Evolutionary conservation across 768 basidiomycete species (phyloP).

Genomic region (Thelephora ganbajun): DNA sequence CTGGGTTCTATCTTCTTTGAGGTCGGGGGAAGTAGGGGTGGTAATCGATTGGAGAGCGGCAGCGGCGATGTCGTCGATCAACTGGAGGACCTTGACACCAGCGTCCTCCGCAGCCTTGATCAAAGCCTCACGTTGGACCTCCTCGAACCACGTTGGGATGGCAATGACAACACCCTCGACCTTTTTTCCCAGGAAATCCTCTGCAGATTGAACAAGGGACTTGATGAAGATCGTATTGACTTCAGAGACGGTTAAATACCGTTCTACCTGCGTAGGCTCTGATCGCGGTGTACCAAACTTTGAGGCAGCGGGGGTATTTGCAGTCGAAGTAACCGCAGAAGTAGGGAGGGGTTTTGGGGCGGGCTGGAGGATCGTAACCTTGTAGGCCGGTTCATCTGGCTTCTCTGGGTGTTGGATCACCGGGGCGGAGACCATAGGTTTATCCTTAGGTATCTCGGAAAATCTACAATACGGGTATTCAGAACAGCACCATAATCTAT

Average conservation of each 20-base stretch:
- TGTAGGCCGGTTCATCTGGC: slow-evolving; percentile 69
- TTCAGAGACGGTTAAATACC: slow-evolving; percentile 72
- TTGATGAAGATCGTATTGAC: slow-evolving; percentile 75
- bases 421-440: slow-evolving; percentile 42
- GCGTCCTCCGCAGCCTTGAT: slow-evolving; percentile 64
- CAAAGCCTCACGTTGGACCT: slow-evolving; percentile 55
- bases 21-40: slow-evolving; percentile 31
- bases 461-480: slow-evolving; percentile 31
- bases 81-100: slow-evolving; percentile 72
- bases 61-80: slow-evolving; percentile 80
- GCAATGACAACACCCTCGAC: slow-evolving; percentile 75
- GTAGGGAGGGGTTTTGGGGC: slow-evolving; percentile 55
- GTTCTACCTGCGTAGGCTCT: slow-evolving; percentile 50
- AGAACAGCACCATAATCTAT: background rate
- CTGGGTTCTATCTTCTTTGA: slow-evolving; percentile 54
- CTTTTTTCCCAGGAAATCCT: slow-evolving; percentile 78
- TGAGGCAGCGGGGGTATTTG: slow-evolving; percentile 52
- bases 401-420: slow-evolving; percentile 65
- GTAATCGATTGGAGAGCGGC: slow-evolving; percentile 30
- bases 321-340: slow-evolving; percentile 28
- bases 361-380: slow-evolving; percentile 67
- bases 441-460: slow-evolving; percentile 53
- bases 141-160: slow-evolving; percentile 64
- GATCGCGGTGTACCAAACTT: slow-evolving; percentile 58
- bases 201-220: slow-evolving; percentile 74